Base-by-base conservation (phyloP, 2,329 filamentous ascomycete genomes). In the Saccharata proteae region DNA sequence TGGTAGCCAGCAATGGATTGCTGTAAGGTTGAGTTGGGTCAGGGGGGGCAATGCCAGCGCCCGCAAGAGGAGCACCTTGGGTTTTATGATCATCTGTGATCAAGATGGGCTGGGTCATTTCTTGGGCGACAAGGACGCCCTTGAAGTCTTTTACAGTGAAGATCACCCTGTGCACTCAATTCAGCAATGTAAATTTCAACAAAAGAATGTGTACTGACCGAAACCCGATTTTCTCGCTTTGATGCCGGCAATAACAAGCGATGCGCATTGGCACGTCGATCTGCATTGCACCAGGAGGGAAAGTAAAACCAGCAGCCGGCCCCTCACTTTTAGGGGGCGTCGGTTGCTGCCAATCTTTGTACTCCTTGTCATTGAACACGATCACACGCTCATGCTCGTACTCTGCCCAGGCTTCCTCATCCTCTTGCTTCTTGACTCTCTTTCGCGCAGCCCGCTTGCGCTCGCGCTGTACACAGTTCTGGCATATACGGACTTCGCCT, bases 51-150 rank as follows among this genome's bases (percentile, higher is more conserved):
- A 29, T 31, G 26, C 50, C 31, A 30, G 64, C 57, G 30, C 65
- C 54, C 36, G 58, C 16, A 19, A 28, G 22, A 15, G 30, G 30
- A 15, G 16, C 33, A 20, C 27, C 54, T 44, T 83, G 80, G 6
- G 84, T 93, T 59, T 94, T 94, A 61, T 94, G 86, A 47, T 94
- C 86, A 52, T 94, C 86, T 1, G 86, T 93, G 41, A 93, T 93
- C 71, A 93, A 84, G 40, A 93, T 92, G 1, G 84, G 81, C 34
- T 79, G 77, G 1, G 84, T 90, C 44, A 93, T 80, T 30, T 75
- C 74, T 56, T 94, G 86, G 8, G 83, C 80, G 29, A 93, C 61
- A 20, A 92, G 62, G 24, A 75, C 74, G 44, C 77, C 80, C 41
- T 73, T 61, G 48, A 73, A 74, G 54, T 93, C 82, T 50, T 86